These are phyloP conservation scores for Coemansia sp. DNA, from an alignment of 192 early-diverging fungal species.

Conservation along the genomic window DNA sequence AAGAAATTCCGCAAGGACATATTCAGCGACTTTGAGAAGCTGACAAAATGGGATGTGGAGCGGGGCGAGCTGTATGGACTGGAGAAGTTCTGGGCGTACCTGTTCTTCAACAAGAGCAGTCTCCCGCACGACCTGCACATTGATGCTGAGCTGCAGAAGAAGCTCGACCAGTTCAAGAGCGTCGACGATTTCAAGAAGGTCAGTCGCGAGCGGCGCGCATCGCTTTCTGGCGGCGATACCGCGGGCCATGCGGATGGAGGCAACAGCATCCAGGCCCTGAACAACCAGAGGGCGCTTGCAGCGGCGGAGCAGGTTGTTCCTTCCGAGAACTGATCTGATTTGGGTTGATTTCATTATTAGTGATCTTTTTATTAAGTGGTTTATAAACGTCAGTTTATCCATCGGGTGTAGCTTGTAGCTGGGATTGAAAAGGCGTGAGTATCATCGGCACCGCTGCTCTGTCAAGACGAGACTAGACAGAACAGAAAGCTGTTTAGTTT, in stretches of 20 bases:
- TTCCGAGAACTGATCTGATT: background rate
- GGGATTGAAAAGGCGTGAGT: no score
- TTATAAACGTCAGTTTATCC: no score
- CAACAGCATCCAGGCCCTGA: slow-evolving; percentile 22
- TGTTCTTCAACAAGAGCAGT: slow-evolving; percentile 87
- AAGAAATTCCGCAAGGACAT: slow-evolving; percentile 81
- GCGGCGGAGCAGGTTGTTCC: slow-evolving; percentile 33
- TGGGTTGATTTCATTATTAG: no score
- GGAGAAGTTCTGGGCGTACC: slow-evolving; percentile 96
- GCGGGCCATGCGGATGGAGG: background rate
- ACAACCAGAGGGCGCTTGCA: slow-evolving; percentile 43
- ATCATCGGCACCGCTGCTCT: no score
- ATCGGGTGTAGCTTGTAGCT: no score
- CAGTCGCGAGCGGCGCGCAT: slow-evolving; percentile 42
- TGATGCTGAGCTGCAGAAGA: slow-evolving; percentile 56
- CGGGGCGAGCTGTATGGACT: slow-evolving; percentile 82
- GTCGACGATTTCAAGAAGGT: slow-evolving; percentile 60
- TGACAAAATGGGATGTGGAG: slow-evolving; percentile 73
- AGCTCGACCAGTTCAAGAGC: slow-evolving; percentile 66
- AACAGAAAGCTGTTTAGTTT: no score
- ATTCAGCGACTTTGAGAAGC: slow-evolving; percentile 84
- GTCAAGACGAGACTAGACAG: no score
- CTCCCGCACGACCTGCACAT: slow-evolving; percentile 62
- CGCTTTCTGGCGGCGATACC: slow-evolving; percentile 12
- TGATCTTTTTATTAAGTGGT: no score